Evolutionary conservation across 176 grass and related monocot genomes (phyloP).

Genomic region (Paspalum notatum): DNA sequence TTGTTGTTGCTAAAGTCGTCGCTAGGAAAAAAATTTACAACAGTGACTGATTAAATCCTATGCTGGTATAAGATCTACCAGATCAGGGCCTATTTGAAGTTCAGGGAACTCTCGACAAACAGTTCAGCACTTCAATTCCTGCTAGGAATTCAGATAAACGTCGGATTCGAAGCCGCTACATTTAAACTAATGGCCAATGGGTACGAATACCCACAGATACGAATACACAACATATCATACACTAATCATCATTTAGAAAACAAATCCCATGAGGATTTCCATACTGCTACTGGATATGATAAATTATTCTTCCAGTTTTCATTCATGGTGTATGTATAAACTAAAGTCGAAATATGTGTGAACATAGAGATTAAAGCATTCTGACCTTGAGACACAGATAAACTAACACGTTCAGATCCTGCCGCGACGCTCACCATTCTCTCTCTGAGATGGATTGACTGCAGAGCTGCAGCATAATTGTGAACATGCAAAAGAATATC

Average conservation of each 20-base stretch:
- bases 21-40: not conserved
- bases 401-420: not conserved
- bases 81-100: conserved; percentile 14
- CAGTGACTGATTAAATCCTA: not conserved
- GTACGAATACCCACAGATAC: not conserved
- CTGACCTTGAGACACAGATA: conserved; percentile 28
- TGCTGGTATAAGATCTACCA: not conserved
- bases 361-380: conserved; percentile 7
- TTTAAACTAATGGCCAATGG: not conserved
- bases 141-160: not conserved
- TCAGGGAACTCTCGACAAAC: conserved; percentile 11
- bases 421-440: not conserved
- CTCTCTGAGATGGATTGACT: not conserved
- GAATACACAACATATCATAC: not conserved
- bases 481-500: not conserved
- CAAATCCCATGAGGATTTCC: not conserved
- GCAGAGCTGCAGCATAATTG: not conserved
- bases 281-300: not conserved
- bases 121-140: not conserved
- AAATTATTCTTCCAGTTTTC: not conserved
- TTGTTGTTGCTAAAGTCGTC: not conserved
- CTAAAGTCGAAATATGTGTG: not conserved
- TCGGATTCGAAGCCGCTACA: not conserved
- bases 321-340: not conserved
- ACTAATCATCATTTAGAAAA: not conserved